Base-by-base conservation (phyloP, 2,329 filamentous ascomycete species). In the Aspergillus sp. region DNA sequence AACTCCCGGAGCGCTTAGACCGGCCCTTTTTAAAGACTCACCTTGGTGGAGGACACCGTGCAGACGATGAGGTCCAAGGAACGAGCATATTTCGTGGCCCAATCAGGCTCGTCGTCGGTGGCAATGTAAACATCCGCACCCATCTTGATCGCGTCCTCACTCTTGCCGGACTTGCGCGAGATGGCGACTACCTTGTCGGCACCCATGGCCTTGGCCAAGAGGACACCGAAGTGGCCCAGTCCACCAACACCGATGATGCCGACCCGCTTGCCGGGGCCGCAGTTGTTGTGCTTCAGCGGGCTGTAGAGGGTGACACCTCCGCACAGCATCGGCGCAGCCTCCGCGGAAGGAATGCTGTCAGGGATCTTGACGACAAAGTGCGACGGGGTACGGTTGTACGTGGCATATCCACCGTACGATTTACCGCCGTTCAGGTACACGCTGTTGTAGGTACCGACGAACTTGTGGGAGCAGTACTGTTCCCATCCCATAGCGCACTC, bases 161-260 rank as follows among this genome's bases (percentile, higher is more conserved):
- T 77, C 76, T 87, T 87, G 52, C 71, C 72, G 4, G 67, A 65
- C 22, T 75, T 80, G n/a, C 84, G 78, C 6, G 82, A 85, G 63
- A 87, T 85, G 4, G 79, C 84, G 31, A 84, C 80, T 5, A 86
- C 80, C 46, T 84, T 83, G 52, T 91, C 87, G 11, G 87, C 87
- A 4, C 88, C 88, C 3, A 94, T 79, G 0, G 90, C 90, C 69
- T 85, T 87, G 0, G 90, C 87, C 71, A 85, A 91, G 58, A 91
- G 80, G 6, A 93, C 73, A 2, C 84, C 90, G 63, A 92, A 89
- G 69, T 94, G 89, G 0, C 90, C 90, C 0, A 92, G 77, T 1
- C 90, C 90, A 20, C 90, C 90, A 14, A 93, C 79, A 20, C 90
- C 90, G 24, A 92, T 81, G 54, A 94, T 85, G 0, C 86, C 90